Base-by-base conservation (phyloP, 2,329 filamentous ascomycete species). In the Ciborinia camelliae region DNA sequence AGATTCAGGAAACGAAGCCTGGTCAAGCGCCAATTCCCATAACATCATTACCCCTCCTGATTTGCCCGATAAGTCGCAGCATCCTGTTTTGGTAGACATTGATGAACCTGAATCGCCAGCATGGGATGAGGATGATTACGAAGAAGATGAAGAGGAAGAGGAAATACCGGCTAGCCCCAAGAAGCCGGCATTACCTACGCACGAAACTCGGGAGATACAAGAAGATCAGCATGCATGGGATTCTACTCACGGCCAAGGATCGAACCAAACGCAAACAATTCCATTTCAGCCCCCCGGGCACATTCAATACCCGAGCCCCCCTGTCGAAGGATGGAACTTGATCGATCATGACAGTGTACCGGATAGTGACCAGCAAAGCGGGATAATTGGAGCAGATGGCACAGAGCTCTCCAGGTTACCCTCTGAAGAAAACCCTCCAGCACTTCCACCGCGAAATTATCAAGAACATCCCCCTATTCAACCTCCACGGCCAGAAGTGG, bases 101-200 rank as follows among this genome's bases (percentile, higher is more conserved):
- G 71, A 73, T n/a, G 68, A 70, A 48, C 67, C 69, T 12, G 73
- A 74, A 66, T 73, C 73, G 1, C 72, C 71, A n/a, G 72, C 71
- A 45, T 74, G 73, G 73, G 71, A 75, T 50, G 74, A 75, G 39
- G 73, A 74, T 66, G 71, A 71, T 51, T 62, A 62, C 9, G 58
- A 64, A 7, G 62, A 64, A 32, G 55, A 28, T 3, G 62, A 45
- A 20, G 51, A 39, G 6, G 60, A 63, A 28, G 55, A 64, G 26
- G 39, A 39, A 20, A 41, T 47, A 18, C 32, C 39, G 6, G 23
- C 45, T 50, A 26, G 47, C 23, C 26, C 59, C 14, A 39, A 37
- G 64, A 69, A 70, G 14, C 64, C 65, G 9, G 51, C 35, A 41
- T 59, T 52, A 30, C 53, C 67, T 23, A 61, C 59, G 8, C 60